Conservation (phyloP, 202 grass and related monocot genomes). For the Carex sylvatica region DNA sequence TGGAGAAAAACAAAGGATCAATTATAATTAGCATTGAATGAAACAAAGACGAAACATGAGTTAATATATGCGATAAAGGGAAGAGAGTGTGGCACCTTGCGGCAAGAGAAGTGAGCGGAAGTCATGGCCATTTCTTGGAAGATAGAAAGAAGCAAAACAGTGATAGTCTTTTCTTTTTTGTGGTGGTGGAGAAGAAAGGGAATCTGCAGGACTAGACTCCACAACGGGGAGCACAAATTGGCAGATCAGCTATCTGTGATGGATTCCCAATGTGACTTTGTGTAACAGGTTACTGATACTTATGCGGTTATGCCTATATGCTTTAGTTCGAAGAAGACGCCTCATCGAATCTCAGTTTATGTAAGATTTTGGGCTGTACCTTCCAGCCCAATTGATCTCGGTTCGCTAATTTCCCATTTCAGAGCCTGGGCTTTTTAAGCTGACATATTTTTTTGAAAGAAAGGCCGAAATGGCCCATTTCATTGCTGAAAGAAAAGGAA, state of each 20-base stretch:
- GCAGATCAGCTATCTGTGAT: neutral
- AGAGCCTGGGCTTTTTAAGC: neutral
- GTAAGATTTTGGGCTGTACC: neutral
- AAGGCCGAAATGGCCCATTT: too few relatives aligned
- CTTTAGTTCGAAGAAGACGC: too few relatives aligned
- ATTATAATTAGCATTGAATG: neutral
- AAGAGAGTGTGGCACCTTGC: constrained; percentile 21
- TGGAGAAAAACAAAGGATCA: neutral
- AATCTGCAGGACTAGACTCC: neutral
- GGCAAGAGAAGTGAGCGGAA: constrained; percentile 23
- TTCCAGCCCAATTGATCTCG: neutral
- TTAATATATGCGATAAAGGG: neutral
- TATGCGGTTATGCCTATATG: too few relatives aligned
- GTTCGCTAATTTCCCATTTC: neutral
- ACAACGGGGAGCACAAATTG: neutral
- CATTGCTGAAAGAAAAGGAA: neutral
- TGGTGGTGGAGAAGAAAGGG: neutral
- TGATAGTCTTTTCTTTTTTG: constrained; percentile 1
- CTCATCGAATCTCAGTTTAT: neutral
- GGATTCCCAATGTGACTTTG: neutral
- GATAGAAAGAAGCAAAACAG: neutral
- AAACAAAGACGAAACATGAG: neutral
- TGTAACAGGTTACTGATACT: neutral
- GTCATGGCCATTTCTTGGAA: constrained; percentile 40
- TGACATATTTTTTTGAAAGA: neutral